Conservation (phyloP, 768 basidiomycete species). For the Tulasnella sp. region DNA sequence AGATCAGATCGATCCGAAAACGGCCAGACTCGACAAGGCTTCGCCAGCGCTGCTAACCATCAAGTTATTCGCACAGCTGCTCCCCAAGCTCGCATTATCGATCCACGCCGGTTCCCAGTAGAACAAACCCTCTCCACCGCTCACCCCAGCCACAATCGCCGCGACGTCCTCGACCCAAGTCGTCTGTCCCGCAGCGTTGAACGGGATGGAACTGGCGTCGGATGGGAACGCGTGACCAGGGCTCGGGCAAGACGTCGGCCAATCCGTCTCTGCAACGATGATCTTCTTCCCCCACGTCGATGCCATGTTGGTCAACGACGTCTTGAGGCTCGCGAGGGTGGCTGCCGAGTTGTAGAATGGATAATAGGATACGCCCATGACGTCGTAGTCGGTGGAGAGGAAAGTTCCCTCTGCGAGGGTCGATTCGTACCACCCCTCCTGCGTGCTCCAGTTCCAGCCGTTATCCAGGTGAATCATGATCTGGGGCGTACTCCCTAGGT, state of each 20-base stretch:
- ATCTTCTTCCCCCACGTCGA: conserved; percentile 42
- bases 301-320: conserved; percentile 40
- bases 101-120: conserved; percentile 64
- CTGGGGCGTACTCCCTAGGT: conserved; percentile 22
- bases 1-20: too few relatives aligned
- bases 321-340: conserved; percentile 39
- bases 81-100: conserved; percentile 36
- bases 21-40: too few relatives aligned
- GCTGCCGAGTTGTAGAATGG: conserved; percentile 26
- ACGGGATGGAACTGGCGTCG: conserved; percentile 30
- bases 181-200: conserved; percentile 41
- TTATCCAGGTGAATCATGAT: conserved; percentile 52
- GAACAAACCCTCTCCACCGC: conserved; percentile 26
- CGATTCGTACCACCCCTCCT: conserved; percentile 39
- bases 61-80: too few relatives aligned
- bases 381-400: conserved; percentile 37
- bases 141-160: conserved; percentile 34
- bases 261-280: conserved; percentile 55
- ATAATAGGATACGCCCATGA: conserved; percentile 51
- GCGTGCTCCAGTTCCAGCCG: conserved; percentile 41
- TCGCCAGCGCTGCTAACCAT: too few relatives aligned
- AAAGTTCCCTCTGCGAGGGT: conserved; percentile 46
- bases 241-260: conserved; percentile 39
- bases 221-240: conserved; percentile 35
- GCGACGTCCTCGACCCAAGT: conserved; percentile 43